Evolutionary conservation across 495 filamentous ascomycete genomes (phyloP).

Genomic region (Aspergillus incahuasiensis): DNA sequence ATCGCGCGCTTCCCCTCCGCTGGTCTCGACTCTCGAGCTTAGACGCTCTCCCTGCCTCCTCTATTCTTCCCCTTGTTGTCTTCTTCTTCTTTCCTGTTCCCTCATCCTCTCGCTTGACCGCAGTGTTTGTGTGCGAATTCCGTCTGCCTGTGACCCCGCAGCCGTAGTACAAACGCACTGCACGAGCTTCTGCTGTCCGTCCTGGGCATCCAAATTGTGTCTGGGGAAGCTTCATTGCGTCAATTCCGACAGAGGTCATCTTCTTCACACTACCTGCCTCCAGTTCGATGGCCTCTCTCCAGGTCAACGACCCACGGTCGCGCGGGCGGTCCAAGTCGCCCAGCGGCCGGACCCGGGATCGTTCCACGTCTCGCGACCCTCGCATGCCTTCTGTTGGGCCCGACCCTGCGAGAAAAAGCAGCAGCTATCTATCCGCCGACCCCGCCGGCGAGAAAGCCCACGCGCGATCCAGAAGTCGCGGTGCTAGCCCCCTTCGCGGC

Average conservation of each 20-base stretch:
- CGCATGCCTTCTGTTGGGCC: slow-evolving; percentile 32
- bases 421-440: slow-evolving; percentile 25
- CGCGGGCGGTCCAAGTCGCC: slow-evolving; percentile 60
- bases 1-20: slow-evolving; percentile 3
- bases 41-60: slow-evolving; percentile 15
- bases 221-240: slow-evolving; percentile 1
- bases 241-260: neutral
- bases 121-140: neutral
- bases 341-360: slow-evolving; percentile 40
- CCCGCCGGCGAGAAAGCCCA: slow-evolving; percentile 17
- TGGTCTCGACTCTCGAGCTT: slow-evolving; percentile 1
- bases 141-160: neutral
- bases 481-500: slow-evolving; percentile 18
- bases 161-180: neutral
- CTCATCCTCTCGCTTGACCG: slow-evolving; percentile 6
- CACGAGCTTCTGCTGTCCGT: neutral
- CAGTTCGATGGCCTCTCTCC: slow-evolving; percentile 38
- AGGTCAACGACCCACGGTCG: slow-evolving; percentile 54
- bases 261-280: no score
- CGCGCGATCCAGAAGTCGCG: slow-evolving; percentile 20
- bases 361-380: slow-evolving; percentile 47
- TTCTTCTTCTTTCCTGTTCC: slow-evolving; percentile 8
- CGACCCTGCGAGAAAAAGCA: slow-evolving; percentile 18
- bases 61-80: slow-evolving; percentile 20
- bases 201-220: neutral